These are phyloP conservation scores for Rhazya stricta DNA, from an alignment of 257 asterid genomes.

Conservation along the genomic window DNA sequence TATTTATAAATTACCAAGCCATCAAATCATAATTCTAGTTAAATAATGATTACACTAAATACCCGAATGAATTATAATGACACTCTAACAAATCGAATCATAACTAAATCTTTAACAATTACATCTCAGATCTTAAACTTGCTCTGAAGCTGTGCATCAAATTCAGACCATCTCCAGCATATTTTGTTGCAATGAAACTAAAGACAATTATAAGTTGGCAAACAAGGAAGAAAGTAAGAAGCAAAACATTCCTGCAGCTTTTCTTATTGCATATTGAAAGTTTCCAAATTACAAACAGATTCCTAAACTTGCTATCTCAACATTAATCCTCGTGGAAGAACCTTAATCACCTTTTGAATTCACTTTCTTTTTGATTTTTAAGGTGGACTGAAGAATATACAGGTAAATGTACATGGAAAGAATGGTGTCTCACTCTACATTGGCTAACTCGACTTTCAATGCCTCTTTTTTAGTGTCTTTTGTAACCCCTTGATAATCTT, in stretches of 20 bases:
- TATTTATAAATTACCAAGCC: no score
- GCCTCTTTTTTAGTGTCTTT: slow-evolving; percentile 62
- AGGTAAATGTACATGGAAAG: slow-evolving; percentile 1
- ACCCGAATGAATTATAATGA: no score
- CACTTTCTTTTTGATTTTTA: not conserved
- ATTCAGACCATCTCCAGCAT: no score
- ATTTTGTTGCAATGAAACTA: no score
- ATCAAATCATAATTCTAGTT: no score
- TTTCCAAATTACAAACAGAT: not conserved
- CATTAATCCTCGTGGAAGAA: not conserved
- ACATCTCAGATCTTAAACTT: no score
- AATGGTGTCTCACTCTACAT: not conserved
- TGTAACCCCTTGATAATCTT: slow-evolving; percentile 57
- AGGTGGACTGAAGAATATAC: not conserved
- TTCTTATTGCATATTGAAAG: not conserved
- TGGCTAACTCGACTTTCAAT: slow-evolving; percentile 12
- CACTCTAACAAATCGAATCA: no score
- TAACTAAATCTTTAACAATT: no score
- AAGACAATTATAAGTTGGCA: no score
- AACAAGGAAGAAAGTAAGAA: no score
- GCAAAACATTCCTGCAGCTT: not conserved
- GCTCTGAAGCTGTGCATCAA: no score
- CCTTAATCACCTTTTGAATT: not conserved
- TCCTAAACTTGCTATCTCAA: not conserved
- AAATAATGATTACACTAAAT: no score